phyloP scores from a whole-genome alignment of 768 basidiomycete genomes.

The Leccinum fibrillosum region DNA sequence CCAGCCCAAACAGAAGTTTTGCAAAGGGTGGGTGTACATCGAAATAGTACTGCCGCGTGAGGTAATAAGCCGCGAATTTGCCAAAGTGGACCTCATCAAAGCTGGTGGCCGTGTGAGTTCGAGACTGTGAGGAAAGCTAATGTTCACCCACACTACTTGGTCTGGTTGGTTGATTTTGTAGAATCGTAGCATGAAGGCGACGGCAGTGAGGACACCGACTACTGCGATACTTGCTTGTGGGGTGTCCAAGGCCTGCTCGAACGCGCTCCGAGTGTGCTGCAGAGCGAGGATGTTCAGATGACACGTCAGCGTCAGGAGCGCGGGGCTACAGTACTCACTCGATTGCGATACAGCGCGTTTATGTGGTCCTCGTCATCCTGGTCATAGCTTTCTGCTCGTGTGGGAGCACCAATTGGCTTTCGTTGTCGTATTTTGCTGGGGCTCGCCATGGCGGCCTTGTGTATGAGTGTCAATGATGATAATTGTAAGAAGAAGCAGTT shows the following conservation, averaged over 20 bases:
- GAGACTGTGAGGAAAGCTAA: neutral
- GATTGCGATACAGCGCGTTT: constrained; percentile 45
- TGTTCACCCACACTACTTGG: constrained; percentile 79
- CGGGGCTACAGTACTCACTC: constrained; percentile 34
- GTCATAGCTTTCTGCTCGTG: constrained; percentile 27
- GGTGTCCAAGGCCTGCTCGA: constrained; percentile 64
- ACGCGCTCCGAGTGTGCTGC: constrained; percentile 55
- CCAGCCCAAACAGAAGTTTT: constrained; percentile 89
- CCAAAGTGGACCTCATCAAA: constrained; percentile 99
- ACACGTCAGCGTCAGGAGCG: constrained; percentile 8
- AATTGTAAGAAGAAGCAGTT: constrained; percentile 1
- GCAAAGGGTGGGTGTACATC: constrained; percentile 98
- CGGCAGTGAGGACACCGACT: constrained; percentile 61
- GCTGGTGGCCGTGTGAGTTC: constrained; percentile 36
- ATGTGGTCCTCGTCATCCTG: constrained; percentile 52
- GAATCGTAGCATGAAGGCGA: constrained; percentile 84
- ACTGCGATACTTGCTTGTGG: constrained; percentile 57
- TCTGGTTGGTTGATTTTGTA: constrained; percentile 94
- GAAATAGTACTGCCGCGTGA: constrained; percentile 94
- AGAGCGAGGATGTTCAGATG: constrained; percentile 20
- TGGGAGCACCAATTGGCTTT: constrained; percentile 14
- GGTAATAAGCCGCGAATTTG: constrained; percentile 95
- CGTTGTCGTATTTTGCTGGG: constrained; percentile 31
- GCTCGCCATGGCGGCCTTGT: constrained; percentile 29
- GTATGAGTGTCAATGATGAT: neutral